A percentile compares a stretch with the other conserved stretches of the same genome.
These are phyloP conservation scores for Musa schizocarpa DNA, from an alignment of 176 grass and related monocot genomes.

Conservation along the genomic window DNA sequence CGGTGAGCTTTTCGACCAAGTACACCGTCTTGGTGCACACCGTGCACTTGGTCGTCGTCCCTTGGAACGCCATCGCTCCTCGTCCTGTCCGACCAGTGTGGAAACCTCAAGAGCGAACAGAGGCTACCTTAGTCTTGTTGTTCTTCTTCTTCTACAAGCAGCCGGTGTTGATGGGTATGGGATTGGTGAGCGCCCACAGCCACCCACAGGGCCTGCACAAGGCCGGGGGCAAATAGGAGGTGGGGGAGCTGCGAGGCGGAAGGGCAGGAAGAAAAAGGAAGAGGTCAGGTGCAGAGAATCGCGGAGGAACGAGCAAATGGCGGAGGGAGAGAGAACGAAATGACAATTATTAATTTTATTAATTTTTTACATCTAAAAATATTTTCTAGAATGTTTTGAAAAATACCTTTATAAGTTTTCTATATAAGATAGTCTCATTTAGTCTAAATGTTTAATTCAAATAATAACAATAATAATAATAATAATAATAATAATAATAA, in stretches of 20 bases:
- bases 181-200: too few relatives aligned
- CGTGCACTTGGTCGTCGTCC: conserved; percentile 86
- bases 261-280: background rate
- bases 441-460: too few relatives aligned
- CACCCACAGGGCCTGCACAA: too few relatives aligned
- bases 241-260: background rate
- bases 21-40: conserved; percentile 96
- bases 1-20: conserved; percentile 93
- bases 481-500: too few relatives aligned
- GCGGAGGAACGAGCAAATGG: background rate
- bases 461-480: too few relatives aligned
- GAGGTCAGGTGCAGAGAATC: background rate
- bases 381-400: background rate
- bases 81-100: background rate
- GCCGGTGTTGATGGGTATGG: too few relatives aligned
- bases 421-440: too few relatives aligned
- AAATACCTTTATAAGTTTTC: too few relatives aligned
- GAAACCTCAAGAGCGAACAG: too few relatives aligned
- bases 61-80: conserved; percentile 41
- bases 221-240: background rate
- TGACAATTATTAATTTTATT: background rate
- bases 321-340: too few relatives aligned
- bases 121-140: too few relatives aligned
- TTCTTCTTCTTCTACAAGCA: too few relatives aligned
- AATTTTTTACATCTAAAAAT: background rate